Evolutionary conservation across 2,329 filamentous ascomycete species (phyloP).

Genomic region (Xylaria multiplex): DNA sequence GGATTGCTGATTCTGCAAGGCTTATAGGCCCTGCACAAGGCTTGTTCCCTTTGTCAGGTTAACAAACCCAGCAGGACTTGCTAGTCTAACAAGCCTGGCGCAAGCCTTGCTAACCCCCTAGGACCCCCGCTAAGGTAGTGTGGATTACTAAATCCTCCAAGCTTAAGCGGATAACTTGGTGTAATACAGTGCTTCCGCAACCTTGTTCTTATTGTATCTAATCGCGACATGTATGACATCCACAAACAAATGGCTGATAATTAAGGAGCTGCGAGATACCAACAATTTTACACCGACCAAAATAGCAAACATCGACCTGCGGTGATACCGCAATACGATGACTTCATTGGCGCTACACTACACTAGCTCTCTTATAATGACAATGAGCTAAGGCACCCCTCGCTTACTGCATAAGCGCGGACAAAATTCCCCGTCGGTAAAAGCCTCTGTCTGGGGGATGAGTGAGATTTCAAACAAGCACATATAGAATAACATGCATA

Average conservation of each 20-base stretch:
- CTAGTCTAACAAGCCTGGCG: not conserved
- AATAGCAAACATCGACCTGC: slow-evolving; percentile 8
- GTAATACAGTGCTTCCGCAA: not conserved
- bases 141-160: too few species aligned
- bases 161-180: not conserved
- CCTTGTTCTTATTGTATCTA: not conserved
- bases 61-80: not conserved
- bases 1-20: not conserved
- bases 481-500: slow-evolving; percentile 14
- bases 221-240: not conserved
- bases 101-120: not conserved
- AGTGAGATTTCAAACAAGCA: slow-evolving; percentile 20
- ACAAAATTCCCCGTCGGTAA: slow-evolving; percentile 18
- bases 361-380: not conserved
- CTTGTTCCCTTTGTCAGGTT: not conserved
- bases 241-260: not conserved
- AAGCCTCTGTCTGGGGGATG: slow-evolving; percentile 7
- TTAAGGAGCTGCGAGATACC: not conserved
- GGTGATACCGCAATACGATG: not conserved
- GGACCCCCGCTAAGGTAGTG: not conserved
- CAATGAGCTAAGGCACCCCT: slow-evolving; percentile 1
- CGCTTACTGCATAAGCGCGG: slow-evolving; percentile 16
- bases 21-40: not conserved
- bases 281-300: not conserved
- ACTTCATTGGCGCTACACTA: not conserved